phyloP scores from a whole-genome alignment of 306 rosid genomes.

The Quercus gilva region DNA sequence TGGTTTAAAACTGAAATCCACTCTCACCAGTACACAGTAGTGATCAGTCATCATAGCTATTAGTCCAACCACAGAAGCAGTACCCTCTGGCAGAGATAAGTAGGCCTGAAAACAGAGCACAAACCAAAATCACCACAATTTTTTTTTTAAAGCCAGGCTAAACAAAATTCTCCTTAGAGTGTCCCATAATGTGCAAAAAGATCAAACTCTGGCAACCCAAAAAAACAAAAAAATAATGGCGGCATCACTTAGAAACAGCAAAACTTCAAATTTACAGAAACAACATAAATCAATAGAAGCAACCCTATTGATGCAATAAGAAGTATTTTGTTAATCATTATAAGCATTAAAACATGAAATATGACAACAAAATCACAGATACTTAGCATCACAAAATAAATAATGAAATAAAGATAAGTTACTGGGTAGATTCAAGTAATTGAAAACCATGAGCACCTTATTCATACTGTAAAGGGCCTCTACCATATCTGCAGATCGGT shows the following conservation, averaged over 20 bases:
- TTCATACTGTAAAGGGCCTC: slow-evolving; percentile 93
- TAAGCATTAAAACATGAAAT: background rate
- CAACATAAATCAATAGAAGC: background rate
- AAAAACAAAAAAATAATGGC: background rate
- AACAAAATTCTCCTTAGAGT: slow-evolving; percentile 20
- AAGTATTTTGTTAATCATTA: background rate
- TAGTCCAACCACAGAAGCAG: slow-evolving; percentile 92
- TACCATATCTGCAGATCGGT: slow-evolving; percentile 78
- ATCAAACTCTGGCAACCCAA: background rate
- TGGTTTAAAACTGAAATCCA: slow-evolving; percentile 18
- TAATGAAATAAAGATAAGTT: background rate
- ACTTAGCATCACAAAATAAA: background rate
- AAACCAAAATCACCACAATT: slow-evolving; percentile 15
- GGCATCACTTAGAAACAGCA: background rate
- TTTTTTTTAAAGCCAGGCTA: slow-evolving; percentile 13
- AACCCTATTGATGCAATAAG: background rate
- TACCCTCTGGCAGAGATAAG: slow-evolving; percentile 96
- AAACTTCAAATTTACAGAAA: background rate
- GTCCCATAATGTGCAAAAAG: background rate
- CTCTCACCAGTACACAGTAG: slow-evolving; percentile 74
- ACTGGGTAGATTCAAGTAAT: slow-evolving; percentile 16
- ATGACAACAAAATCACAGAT: background rate
- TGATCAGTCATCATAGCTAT: slow-evolving; percentile 96
- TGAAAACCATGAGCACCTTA: slow-evolving; percentile 45
- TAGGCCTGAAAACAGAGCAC: slow-evolving; percentile 68